These are phyloP conservation scores for Angophora floribunda DNA, from an alignment of 345 rosid species.

Conservation along the genomic window DNA sequence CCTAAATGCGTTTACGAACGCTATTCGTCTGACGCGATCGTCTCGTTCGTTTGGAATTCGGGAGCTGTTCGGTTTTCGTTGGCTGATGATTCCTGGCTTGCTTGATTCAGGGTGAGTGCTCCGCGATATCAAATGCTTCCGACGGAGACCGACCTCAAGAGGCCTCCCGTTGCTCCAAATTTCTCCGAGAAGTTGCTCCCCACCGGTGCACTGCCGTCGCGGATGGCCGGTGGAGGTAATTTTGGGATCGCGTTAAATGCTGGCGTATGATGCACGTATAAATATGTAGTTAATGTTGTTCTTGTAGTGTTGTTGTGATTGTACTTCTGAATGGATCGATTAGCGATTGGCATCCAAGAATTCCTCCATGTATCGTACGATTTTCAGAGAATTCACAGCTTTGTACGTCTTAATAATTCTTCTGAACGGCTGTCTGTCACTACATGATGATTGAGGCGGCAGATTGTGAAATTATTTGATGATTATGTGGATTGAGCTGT, in stretches of 20 bases:
- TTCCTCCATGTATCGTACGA: background rate
- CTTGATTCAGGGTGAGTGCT: conserved; percentile 49
- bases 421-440: background rate
- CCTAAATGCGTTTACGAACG: background rate
- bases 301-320: background rate
- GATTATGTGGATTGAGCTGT: background rate
- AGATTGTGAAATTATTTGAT: background rate
- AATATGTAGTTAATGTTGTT: background rate
- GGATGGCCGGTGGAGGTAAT: conserved; percentile 48
- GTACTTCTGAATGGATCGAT: background rate
- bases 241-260: background rate
- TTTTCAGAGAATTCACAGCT: background rate
- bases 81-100: background rate
- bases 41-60: background rate
- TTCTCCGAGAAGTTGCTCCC: conserved; percentile 65
- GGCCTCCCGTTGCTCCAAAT: conserved; percentile 58
- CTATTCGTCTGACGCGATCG: background rate
- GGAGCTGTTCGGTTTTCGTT: background rate
- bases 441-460: background rate
- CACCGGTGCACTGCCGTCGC: conserved; percentile 46
- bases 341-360: background rate
- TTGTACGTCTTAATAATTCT: background rate
- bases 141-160: conserved; percentile 76
- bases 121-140: conserved; percentile 82
- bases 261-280: background rate